These are phyloP conservation scores for Lactuca saligna DNA, from an alignment of 129 eudicot species.

Conservation along the genomic window DNA sequence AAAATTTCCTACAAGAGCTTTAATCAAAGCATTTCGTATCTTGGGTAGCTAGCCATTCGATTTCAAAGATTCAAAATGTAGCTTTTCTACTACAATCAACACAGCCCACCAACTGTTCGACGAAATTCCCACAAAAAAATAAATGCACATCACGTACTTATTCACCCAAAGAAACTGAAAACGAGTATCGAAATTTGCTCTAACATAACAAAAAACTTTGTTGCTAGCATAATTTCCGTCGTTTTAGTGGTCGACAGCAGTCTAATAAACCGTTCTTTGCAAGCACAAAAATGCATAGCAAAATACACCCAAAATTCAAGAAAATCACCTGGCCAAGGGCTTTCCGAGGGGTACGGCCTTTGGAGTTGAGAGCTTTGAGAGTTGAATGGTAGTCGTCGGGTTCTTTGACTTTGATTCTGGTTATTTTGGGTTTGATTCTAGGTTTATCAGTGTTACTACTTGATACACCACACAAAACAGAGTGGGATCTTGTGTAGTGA, in stretches of 20 bases:
- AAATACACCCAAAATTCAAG: not conserved
- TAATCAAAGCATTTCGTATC: not conserved
- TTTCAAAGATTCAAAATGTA: not conserved
- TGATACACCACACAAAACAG: constrained; percentile 26
- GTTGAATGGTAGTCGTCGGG: constrained; percentile 85
- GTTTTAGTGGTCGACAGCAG: not conserved
- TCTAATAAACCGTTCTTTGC: not conserved
- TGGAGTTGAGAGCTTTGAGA: constrained; percentile 89
- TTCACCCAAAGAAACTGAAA: not conserved
- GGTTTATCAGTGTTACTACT: constrained; percentile 22
- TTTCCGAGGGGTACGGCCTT: constrained; percentile 83
- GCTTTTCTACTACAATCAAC: constrained; percentile 7
- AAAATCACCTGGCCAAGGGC: constrained; percentile 86
- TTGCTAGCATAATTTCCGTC: not conserved
- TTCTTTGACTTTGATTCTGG: constrained; percentile 41
- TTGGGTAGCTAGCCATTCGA: not conserved
- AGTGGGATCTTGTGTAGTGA: constrained; percentile 11
- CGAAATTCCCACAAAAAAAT: constrained; percentile 36
- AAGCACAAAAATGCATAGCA: not conserved
- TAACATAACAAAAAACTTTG: not conserved
- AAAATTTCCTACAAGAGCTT: not conserved
- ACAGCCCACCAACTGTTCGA: constrained; percentile 49
- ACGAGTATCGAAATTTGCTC: not conserved
- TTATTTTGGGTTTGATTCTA: constrained; percentile 28
- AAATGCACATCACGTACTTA: not conserved